Evolutionary conservation across 1,139 yeast genomes (phyloP).

Genomic region (Blastobotrys raffinosifermentans): DNA sequence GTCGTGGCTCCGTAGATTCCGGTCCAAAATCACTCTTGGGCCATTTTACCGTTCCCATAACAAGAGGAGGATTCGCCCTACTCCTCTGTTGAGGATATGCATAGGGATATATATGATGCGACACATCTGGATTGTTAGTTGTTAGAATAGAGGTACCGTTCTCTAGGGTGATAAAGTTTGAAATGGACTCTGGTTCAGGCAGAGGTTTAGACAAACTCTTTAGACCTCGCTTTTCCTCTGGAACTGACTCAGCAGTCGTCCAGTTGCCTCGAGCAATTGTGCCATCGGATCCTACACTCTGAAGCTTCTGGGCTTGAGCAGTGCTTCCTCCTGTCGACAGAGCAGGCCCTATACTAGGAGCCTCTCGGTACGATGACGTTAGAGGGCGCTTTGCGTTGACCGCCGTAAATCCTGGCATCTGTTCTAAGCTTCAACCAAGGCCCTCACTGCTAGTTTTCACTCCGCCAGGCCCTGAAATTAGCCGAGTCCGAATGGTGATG

Average conservation of each 20-base stretch:
- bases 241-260: neutral
- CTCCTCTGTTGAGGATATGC: conserved; percentile 39
- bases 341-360: no score
- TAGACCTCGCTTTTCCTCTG: neutral
- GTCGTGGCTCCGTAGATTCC: conserved; percentile 12
- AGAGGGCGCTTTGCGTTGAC: conserved; percentile 11
- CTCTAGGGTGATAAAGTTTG: neutral
- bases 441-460: no score
- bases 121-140: conserved; percentile 1
- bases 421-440: no score
- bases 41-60: conserved; percentile 34
- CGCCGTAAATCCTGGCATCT: conserved; percentile 20
- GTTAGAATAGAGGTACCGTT: neutral
- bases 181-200: neutral
- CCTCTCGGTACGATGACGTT: no score
- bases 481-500: no score
- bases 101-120: conserved; percentile 31
- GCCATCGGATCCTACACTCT: neutral
- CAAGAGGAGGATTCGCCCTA: conserved; percentile 40
- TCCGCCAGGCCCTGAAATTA: no score
- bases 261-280: conserved; percentile 1
- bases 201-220: neutral
- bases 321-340: no score
- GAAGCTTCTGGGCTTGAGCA: neutral
- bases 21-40: conserved; percentile 5